These are phyloP conservation scores for Kwoniella heveanensis DNA, from an alignment of 768 basidiomycete species.

Conservation along the genomic window DNA sequence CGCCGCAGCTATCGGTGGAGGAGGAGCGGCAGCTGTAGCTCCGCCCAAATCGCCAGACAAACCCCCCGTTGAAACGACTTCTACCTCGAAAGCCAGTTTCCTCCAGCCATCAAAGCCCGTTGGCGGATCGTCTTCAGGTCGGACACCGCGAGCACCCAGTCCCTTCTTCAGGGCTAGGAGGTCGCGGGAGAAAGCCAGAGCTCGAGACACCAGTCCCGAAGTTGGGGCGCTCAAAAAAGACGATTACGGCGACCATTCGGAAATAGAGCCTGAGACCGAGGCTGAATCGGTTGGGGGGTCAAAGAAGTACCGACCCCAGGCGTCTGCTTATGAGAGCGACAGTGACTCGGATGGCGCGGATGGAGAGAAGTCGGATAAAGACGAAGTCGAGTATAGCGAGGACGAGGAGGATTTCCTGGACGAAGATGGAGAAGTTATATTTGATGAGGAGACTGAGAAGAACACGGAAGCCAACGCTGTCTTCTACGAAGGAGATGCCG, in stretches of 20 bases:
- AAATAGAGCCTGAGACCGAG: conserved; percentile 61
- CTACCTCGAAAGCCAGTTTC: conserved; percentile 47
- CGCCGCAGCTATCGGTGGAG: conserved; percentile 46
- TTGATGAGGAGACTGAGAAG: conserved; percentile 78
- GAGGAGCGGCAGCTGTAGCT: not conserved
- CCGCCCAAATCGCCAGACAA: conserved; percentile 63
- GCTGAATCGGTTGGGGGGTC: conserved; percentile 56
- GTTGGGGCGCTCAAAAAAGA: conserved; percentile 61
- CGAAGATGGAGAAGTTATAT: conserved; percentile 59
- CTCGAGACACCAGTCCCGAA: conserved; percentile 61
- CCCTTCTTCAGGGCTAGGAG: conserved; percentile 71
- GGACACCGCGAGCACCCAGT: conserved; percentile 61
- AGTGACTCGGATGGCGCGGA: conserved; percentile 36
- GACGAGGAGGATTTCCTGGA: conserved; percentile 61
- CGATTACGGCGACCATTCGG: conserved; percentile 20
- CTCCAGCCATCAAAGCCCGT: conserved; percentile 54
- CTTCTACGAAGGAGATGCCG: conserved; percentile 52
- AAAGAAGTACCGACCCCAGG: conserved; percentile 68
- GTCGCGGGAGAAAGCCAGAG: conserved; percentile 63
- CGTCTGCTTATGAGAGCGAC: conserved; percentile 50
- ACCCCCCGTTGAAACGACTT: conserved; percentile 60
- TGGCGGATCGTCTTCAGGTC: conserved; percentile 40
- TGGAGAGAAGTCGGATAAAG: conserved; percentile 4
- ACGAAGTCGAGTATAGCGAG: conserved; percentile 28
- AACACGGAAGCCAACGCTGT: conserved; percentile 79